Base-by-base conservation (phyloP, 2,329 filamentous ascomycete genomes). In the Sordariomycetes sp. region DNA sequence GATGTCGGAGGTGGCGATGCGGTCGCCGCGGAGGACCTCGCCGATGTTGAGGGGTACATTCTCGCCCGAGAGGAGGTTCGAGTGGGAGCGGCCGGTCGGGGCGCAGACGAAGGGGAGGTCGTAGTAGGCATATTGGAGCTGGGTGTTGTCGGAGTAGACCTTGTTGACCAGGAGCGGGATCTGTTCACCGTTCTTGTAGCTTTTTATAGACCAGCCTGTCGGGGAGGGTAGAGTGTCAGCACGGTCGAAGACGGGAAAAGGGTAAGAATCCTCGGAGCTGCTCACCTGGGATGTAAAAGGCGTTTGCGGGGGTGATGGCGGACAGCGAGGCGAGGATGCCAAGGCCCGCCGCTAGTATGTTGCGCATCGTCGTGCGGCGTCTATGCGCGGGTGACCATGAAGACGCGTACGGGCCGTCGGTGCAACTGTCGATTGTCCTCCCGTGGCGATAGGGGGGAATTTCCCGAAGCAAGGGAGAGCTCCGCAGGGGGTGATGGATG, bases 81-180 rank as follows among this genome's bases (percentile, higher is more conserved):
- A 83, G 62, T 76, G 79, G 61, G 82, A 78, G n/a, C 50, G 28
- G 55, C 88, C 88, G 10, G 85, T 88, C 1, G 89, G 87, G 12
- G 88, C 88, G 67, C 90, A 95, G 58, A 93, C 88, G 69, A 95
- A 96, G 8, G 90, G 90, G 1, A 95, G 83, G 65, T 94, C 88
- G 69, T 87, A 89, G 75, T 93, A 96, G 64, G 90, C 90, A 81
- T 91, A 95, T 70, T 95, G 90, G n/a, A 96, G 76, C 69, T 94
- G 87, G 8, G 89, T 94, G 66, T 89, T 86, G 72, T 95, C 90
- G 58, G 90, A 95, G 72, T 92, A 95, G 65, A 92, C 86, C 71
- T 96, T 96, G 76, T 96, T 96, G 63, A 94, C 88, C 59, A 93
- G 84, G n/a, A 96, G 78, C 1, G 90, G 90, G 46, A 96, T 87